Percentiles rank a stretch among this genome's conserved stretches.
Conservation (phyloP, 2,329 filamentous ascomycete genomes). For the Apiospora arundinis region DNA sequence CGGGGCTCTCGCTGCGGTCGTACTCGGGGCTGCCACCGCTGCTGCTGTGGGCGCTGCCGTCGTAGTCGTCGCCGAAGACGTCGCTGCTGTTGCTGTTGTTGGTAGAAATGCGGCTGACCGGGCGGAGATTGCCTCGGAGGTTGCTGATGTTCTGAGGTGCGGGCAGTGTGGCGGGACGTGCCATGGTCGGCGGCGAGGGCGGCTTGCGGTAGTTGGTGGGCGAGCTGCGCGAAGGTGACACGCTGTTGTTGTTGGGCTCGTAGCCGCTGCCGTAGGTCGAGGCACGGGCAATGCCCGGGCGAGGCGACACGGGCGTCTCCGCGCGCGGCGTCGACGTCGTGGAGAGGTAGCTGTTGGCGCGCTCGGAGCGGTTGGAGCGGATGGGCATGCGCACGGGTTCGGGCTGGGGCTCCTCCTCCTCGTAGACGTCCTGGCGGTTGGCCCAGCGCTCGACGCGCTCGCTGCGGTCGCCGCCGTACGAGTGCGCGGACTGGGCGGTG, state of each 20-base stretch:
- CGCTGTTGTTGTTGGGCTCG: constrained; percentile 26
- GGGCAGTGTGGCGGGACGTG: constrained; percentile 30
- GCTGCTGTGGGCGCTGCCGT: constrained; percentile 54
- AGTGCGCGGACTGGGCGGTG: constrained; percentile 46
- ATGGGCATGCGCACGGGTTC: constrained; percentile 49
- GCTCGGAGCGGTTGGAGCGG: constrained; percentile 46
- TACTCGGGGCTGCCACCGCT: constrained; percentile 59
- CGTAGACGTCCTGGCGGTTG: constrained; percentile 41
- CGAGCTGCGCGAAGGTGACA: constrained; percentile 25
- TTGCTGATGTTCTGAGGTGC: constrained; percentile 41
- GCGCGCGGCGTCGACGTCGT: constrained; percentile 27
- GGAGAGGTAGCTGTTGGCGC: constrained; percentile 26
- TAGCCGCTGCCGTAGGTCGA: constrained; percentile 32
- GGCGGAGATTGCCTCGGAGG: constrained; percentile 52
- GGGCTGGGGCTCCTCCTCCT: constrained; percentile 38
- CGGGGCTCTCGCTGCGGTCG: constrained; percentile 59
- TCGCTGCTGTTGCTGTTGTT: constrained; percentile 40
- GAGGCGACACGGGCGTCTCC: constrained; percentile 36
- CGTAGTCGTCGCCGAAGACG: constrained; percentile 57
- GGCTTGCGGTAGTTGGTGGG: constrained; percentile 37
- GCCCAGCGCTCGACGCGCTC: constrained; percentile 41
- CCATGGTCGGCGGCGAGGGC: constrained; percentile 29
- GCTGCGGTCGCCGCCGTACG: constrained; percentile 50
- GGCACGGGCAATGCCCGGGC: constrained; percentile 37
- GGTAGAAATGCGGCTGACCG: constrained; percentile 52